Conservation (phyloP, 1,284 basidiomycete species). For the Mycena sp. region DNA sequence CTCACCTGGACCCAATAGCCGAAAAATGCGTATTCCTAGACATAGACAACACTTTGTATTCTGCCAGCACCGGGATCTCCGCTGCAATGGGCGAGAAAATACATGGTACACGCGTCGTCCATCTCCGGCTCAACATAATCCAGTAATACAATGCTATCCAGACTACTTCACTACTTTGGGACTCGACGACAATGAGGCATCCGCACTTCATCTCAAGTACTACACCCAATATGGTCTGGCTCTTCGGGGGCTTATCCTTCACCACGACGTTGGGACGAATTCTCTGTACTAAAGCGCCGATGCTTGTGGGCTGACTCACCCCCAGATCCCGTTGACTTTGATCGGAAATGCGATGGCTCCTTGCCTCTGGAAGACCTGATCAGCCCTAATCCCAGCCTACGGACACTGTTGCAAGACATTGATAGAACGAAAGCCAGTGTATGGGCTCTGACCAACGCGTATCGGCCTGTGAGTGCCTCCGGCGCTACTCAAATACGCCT, state of each 20-base stretch:
- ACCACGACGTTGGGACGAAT: slow-evolving; percentile 78
- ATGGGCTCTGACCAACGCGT: slow-evolving; percentile 87
- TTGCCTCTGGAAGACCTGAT: slow-evolving; percentile 87
- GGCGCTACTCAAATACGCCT: background rate
- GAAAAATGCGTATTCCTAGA: slow-evolving; percentile 19
- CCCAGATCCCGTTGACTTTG: slow-evolving; percentile 87
- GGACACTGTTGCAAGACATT: slow-evolving; percentile 79
- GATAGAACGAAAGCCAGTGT: slow-evolving; percentile 82
- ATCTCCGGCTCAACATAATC: background rate
- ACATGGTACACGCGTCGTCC: slow-evolving; percentile 58
- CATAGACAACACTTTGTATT: slow-evolving; percentile 84
- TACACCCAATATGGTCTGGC: slow-evolving; percentile 87
- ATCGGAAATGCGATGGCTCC: slow-evolving; percentile 84
- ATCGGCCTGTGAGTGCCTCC: slow-evolving; percentile 65
- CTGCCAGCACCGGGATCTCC: slow-evolving; percentile 77
- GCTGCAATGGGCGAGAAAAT: slow-evolving; percentile 86
- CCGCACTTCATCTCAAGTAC: slow-evolving; percentile 77
- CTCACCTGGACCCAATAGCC: background rate
- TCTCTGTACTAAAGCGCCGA: background rate
- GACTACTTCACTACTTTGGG: slow-evolving; percentile 83
- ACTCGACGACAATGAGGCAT: slow-evolving; percentile 74
- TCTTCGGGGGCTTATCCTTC: slow-evolving; percentile 81
- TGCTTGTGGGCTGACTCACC: background rate
- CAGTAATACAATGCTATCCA: slow-evolving; percentile 38
- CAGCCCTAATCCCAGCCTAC: slow-evolving; percentile 68